Conservation (phyloP, 1,139 yeast species). For the Candida gigantensis region DNA sequence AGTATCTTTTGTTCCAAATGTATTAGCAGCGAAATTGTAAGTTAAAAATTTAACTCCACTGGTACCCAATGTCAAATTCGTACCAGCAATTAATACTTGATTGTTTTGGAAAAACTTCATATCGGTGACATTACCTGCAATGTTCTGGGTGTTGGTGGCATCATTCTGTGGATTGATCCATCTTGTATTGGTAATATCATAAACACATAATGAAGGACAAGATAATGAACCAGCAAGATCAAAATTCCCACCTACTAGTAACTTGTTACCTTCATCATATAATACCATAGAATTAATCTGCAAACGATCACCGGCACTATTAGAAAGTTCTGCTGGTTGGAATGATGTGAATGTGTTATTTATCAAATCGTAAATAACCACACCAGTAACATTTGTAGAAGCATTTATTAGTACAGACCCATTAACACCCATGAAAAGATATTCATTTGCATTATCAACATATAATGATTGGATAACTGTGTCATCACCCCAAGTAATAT, state of each 20-base stretch:
- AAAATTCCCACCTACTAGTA: conserved; percentile 81
- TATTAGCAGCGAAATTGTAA: conserved; percentile 49
- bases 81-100: conserved; percentile 62
- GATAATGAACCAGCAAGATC: conserved; percentile 56
- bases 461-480: conserved; percentile 43
- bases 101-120: conserved; percentile 54
- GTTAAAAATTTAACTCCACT: conserved; percentile 42
- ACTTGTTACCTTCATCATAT: conserved; percentile 48
- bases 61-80: conserved; percentile 43
- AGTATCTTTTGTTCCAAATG: conserved; percentile 21
- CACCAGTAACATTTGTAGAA: conserved; percentile 38
- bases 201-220: conserved; percentile 70
- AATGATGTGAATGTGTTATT: conserved; percentile 36
- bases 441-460: conserved; percentile 36
- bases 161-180: conserved; percentile 56
- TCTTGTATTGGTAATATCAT: conserved; percentile 53
- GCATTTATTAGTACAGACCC: conserved; percentile 40
- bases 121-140: conserved; percentile 57
- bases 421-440: conserved; percentile 52
- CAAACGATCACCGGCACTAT: conserved; percentile 25
- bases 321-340: conserved; percentile 51
- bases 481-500: conserved; percentile 38
- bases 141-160: conserved; percentile 23
- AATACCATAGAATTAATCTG: conserved; percentile 55
- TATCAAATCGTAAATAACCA: conserved; percentile 52